Evolutionary conservation across 805 yeast species (phyloP).

Genomic region (Lachancea cidri): DNA sequence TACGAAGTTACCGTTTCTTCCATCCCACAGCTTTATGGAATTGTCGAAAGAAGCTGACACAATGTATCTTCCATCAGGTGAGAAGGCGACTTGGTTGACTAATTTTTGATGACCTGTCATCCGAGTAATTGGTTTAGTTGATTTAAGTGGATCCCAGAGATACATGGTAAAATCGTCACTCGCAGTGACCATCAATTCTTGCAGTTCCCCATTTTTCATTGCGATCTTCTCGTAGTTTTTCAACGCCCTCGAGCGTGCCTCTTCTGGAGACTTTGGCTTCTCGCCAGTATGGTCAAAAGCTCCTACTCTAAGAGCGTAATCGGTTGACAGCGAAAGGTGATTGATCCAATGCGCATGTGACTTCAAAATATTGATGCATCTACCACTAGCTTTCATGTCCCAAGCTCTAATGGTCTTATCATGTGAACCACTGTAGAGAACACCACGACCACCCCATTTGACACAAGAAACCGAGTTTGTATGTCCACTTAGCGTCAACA

Average conservation of each 20-base stretch:
- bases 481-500: slow-evolving; percentile 79
- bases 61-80: slow-evolving; percentile 89
- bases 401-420: slow-evolving; percentile 91
- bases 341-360: slow-evolving; percentile 98
- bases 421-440: slow-evolving; percentile 85
- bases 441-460: slow-evolving; percentile 92
- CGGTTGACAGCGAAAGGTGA: slow-evolving; percentile 88
- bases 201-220: slow-evolving; percentile 49
- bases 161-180: slow-evolving; percentile 98
- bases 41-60: slow-evolving; percentile 95
- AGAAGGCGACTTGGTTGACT: slow-evolving; percentile 91
- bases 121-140: slow-evolving; percentile 79
- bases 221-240: slow-evolving; percentile 54
- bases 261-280: slow-evolving; percentile 40
- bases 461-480: slow-evolving; percentile 86
- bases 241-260: slow-evolving; percentile 44
- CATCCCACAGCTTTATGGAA: slow-evolving; percentile 95
- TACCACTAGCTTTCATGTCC: slow-evolving; percentile 72
- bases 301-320: slow-evolving; percentile 79
- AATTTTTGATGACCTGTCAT: slow-evolving; percentile 98
- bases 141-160: slow-evolving; percentile 85
- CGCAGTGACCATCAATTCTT: slow-evolving; percentile 91
- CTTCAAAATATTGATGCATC: slow-evolving; percentile 69
- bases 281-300: slow-evolving; percentile 72
- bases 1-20: slow-evolving; percentile 81